Evolutionary conservation across 2,329 filamentous ascomycete genomes (phyloP).

Genomic region (Colletotrichum simmondsii): DNA sequence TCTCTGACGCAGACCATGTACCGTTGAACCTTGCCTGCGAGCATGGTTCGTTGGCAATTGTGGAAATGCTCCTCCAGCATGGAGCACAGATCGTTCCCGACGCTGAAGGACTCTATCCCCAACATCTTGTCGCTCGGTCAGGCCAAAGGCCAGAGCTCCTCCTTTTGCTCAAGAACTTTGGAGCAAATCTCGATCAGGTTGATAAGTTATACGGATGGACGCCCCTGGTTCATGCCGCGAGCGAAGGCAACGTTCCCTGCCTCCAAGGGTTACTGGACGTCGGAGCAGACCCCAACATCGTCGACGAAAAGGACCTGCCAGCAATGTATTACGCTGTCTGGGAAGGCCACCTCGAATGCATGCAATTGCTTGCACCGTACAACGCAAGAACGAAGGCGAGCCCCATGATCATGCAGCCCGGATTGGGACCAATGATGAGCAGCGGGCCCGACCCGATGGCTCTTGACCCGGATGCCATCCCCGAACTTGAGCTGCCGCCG

Average conservation of each 20-base stretch:
- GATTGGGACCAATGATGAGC: constrained; percentile 57
- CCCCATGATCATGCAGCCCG: constrained; percentile 55
- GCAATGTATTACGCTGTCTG: constrained; percentile 99
- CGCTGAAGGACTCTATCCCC: constrained; percentile 95
- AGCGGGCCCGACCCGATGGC: constrained; percentile 69
- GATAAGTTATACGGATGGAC: constrained; percentile 99
- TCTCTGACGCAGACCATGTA: constrained; percentile 89
- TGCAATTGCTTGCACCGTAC: constrained; percentile 81
- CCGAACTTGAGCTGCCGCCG: constrained; percentile 89
- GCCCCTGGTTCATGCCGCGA: constrained; percentile 93
- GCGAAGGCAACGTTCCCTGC: constrained; percentile 93
- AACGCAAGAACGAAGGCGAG: constrained; percentile 57
- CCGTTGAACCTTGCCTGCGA: constrained; percentile 96
- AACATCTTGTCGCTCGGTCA: constrained; percentile 93
- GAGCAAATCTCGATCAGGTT: constrained; percentile 88
- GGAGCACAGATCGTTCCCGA: constrained; percentile 89
- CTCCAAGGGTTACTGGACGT: constrained; percentile 83
- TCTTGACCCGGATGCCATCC: constrained; percentile 88
- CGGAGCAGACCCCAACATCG: constrained; percentile 80
- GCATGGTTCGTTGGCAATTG: constrained; percentile 86
- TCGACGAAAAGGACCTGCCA: constrained; percentile 92
- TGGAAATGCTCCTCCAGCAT: constrained; percentile 84
- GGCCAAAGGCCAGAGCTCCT: constrained; percentile 84
- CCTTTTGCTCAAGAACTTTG: constrained; percentile 83
- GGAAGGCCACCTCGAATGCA: constrained; percentile 96